phyloP scores from a whole-genome alignment of 768 basidiomycete genomes.

The Suillus alpinus region DNA sequence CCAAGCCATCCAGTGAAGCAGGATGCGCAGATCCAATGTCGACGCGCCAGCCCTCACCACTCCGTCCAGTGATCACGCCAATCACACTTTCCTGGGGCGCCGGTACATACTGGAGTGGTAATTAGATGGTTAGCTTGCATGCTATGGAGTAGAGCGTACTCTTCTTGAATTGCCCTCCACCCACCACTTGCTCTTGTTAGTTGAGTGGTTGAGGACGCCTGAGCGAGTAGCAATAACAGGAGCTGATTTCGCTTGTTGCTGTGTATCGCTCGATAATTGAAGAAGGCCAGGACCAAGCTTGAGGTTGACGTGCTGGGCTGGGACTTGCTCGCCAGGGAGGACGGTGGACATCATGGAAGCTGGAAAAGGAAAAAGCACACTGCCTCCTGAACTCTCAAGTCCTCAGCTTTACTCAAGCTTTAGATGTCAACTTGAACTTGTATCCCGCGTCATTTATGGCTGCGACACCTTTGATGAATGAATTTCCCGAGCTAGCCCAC shows the following conservation, averaged over 20 bases:
- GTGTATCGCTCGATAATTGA: conserved; percentile 41
- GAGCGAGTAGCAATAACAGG: conserved; percentile 62
- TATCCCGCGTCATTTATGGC: conserved; percentile 19
- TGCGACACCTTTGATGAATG: conserved; percentile 45
- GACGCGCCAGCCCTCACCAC: conserved; percentile 89
- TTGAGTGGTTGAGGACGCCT: conserved; percentile 64
- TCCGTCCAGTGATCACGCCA: conserved; percentile 74
- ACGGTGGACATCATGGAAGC: conserved; percentile 59
- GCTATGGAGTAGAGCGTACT: conserved; percentile 44
- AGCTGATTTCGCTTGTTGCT: conserved; percentile 22
- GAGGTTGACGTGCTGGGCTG: conserved; percentile 72
- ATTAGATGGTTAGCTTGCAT: background rate
- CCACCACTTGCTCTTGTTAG: conserved; percentile 82
- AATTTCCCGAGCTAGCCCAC: conserved; percentile 73
- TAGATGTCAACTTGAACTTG: background rate
- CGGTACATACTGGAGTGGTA: conserved; percentile 72
- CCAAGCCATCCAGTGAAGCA: conserved; percentile 83
- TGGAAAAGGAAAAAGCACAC: conserved; percentile 8
- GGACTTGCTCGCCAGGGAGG: conserved; percentile 79
- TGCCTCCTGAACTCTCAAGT: background rate
- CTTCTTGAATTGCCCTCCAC: conserved; percentile 83
- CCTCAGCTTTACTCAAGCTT: background rate
- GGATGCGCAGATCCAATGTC: conserved; percentile 90
- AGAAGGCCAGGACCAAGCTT: conserved; percentile 84
- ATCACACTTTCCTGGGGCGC: conserved; percentile 88